Evolutionary conservation across 2,329 filamentous ascomycete species (phyloP), one percentile per base, ranked within the genome.

Genomic region (Remersonia thermophila): DNA sequence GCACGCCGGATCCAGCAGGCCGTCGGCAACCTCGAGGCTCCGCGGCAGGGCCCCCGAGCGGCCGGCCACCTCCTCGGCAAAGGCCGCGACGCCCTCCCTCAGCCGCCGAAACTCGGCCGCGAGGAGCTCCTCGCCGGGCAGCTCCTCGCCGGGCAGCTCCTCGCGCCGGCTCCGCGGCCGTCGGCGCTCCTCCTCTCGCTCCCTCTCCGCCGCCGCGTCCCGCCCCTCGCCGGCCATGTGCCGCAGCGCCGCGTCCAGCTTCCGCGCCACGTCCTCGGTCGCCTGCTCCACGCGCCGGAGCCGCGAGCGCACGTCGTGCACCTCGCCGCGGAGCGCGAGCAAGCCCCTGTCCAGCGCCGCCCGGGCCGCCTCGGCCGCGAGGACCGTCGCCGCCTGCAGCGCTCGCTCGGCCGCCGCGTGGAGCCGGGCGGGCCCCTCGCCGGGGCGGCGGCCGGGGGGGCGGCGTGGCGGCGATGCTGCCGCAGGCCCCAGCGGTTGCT

Each of bases 401-500:
- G 5, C 17, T 2, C 10, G 26, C 13, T 26, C 12, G 10, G n/a
- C 3, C 8, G 12, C 15, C 2, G 33, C 6, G 2, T n/a, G 30
- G 3, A 23, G 13, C 4, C 20, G 11, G 6, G 25, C 5, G 20
- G 20, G 20, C 5, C 20, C 20, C 5, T 9, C 9, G 20, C 20
- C 20, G 5, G 9, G 9, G 20, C 20, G 5, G 9, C 20, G 5
- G 20, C 20, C 20, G 20, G 5, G 20, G 20, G 20, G 9, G 20
- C 5, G 5, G 20, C 5, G 20, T 9, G 9, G 5, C 9, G 20
- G 20, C 16, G 35, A 14, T 35, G 15, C 7, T 5, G 2, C 12
- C 20, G 32, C 4, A 41, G 35, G 3, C 38, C 38, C 38, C 38
- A 41, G 8, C 26, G 28, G 11, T 35, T 41, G 38, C 32, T 37